Evolutionary conservation across 2,329 filamentous ascomycete genomes (phyloP), one percentile per base, ranked within the genome.

Genomic region (Thielaviopsis musarum): DNA sequence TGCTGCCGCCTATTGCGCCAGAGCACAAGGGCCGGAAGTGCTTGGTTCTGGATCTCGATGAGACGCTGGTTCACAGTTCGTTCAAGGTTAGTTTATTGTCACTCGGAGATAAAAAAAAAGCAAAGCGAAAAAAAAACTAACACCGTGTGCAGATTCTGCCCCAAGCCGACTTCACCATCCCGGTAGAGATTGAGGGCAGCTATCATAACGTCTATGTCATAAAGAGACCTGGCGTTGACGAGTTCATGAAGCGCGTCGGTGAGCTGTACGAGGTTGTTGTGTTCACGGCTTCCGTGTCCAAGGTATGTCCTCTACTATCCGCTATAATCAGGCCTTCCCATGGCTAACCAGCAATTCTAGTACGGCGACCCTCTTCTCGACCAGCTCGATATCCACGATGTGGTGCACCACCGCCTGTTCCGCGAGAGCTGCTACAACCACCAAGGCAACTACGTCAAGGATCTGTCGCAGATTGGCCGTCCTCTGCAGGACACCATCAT

Each of bases 171-270:
- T 97, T 98, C 69, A 98, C 93, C 5, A 97, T 98, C 69, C 93
- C 93, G 0, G 93, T 98, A 30, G 93, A 98, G 69, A 98, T 98
- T 64, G 93, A 98, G 75, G 93, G 93, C 60, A 94, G 95, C 71
- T 97, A 94, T 69, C 93, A 98, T 74, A 98, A 98, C 68, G 94
- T 98, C 59, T 98, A 98, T 70, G 93, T 98, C 64, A 98, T 98
- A 71, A 98, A 98, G 75, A 83, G 93, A 67, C 93, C 93, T n/a
- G 93, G 93, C 58, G 93, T 98, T 21, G 93, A 98, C 69, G 85
- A 94, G 64, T 98, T 98, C 72, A 96, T 98, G 89, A 97, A 97
- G 77, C 80, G 93, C 62, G 91, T 98, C 41, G 93, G 93, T 56
- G 93, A 98, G 73, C 78, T 98, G 56, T 98, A 97, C 68, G 93